Percentiles rank a stretch among this genome's conserved stretches.
Evolutionary conservation across 208 protist species (phyloP).

Genomic region (Crithidia brevicula): DNA sequence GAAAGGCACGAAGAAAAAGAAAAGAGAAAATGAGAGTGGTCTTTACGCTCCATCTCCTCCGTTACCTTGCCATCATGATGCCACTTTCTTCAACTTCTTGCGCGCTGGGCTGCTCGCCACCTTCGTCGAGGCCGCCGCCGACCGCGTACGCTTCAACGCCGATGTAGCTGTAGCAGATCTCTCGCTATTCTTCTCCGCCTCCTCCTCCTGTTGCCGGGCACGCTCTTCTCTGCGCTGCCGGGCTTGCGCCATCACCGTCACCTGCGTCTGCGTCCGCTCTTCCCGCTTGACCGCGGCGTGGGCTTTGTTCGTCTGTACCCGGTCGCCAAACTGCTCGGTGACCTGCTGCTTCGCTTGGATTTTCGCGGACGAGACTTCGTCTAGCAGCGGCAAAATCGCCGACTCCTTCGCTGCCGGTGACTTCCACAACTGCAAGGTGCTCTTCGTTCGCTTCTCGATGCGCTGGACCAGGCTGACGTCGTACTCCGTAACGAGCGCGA

Average conservation of each 20-base stretch:
- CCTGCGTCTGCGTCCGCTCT: constrained; percentile 18
- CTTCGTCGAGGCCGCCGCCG: neutral
- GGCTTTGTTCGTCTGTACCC: constrained; percentile 63
- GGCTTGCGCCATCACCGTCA: constrained; percentile 5
- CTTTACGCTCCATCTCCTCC: too few species aligned
- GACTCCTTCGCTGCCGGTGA: constrained; percentile 56
- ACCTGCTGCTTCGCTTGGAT: constrained; percentile 82
- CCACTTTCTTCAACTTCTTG: constrained; percentile 6
- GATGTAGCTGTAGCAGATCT: neutral
- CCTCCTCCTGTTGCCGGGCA: neutral
- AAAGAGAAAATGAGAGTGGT: too few species aligned
- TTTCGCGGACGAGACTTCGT: constrained; percentile 85
- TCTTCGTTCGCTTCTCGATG: constrained; percentile 58
- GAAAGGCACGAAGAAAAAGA: too few species aligned
- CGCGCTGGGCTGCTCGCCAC: neutral
- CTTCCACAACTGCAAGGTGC: constrained; percentile 52
- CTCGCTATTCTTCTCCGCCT: neutral
- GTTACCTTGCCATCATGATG: neutral
- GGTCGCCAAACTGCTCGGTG: constrained; percentile 71
- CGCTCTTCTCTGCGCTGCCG: neutral
- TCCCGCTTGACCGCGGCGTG: constrained; percentile 51
- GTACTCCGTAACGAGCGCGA: constrained; percentile 83
- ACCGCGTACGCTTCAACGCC: neutral
- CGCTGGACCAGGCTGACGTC: constrained; percentile 77
- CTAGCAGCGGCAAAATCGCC: constrained; percentile 64